Base-by-base conservation (phyloP, 306 rosid genomes). In the Senna tora region DNA sequence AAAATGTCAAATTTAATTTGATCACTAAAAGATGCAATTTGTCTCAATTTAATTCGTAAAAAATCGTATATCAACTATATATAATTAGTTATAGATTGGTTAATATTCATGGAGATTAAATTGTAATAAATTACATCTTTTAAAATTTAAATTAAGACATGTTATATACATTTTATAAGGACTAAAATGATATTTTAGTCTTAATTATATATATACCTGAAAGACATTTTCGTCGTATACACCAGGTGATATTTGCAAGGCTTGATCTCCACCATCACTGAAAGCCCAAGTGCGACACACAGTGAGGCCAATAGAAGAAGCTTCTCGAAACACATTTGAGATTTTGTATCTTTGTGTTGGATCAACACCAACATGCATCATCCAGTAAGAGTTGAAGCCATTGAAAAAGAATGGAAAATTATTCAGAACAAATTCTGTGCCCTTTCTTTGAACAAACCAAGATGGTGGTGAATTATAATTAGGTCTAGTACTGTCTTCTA, bases 371-470 rank as follows among this genome's bases (percentile, higher is more conserved):
- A 86, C 73, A 6, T 65, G 42, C 89, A 84, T 78, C 86, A 86
- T 80, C 94, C 90, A 84, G 4, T 84, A 86, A 4, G 89, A 81
- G 80, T 88, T 88, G 69, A 86, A 88, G 0, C 90, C 94, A 5
- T 86, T 84, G 77, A 86, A 75, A 11, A 80, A 13, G 69, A 82
- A 86, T 1, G 87, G 77, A 4, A 76, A 69, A 0, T 75, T 80
- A 45, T 80, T 71, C 0, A 81, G 34, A 36, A 62, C 50, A 52
- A 86, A 77, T 9, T 72, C 80, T 33, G 80, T 67, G 46, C 81
- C 84, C 0, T 58, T 71, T 4, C 78, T 75, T 73, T 71, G 65
- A 65, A 82, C 88, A 77, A 85, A 85, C 15, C 46, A 75, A 14
- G 58, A 52, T 11, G 36, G 61, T 58, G 69, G n/a, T n/a, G n/a